phyloP scores from a whole-genome alignment of 2,329 filamentous ascomycete species.

The Epichloe brachyelytri region DNA sequence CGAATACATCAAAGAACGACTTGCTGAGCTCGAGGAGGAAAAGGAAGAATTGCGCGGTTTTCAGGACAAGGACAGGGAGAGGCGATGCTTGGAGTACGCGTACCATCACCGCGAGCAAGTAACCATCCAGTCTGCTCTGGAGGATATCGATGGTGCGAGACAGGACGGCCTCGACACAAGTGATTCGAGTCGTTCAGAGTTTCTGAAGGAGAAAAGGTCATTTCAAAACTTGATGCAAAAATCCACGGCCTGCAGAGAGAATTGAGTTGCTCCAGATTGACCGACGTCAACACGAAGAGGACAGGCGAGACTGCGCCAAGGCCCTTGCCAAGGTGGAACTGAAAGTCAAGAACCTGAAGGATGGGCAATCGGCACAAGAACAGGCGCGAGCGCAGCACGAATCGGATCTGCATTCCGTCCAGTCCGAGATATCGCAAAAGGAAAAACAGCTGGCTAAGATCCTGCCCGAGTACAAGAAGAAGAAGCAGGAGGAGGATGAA shows the following conservation, averaged over 20 bases:
- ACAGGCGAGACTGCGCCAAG: constrained; percentile 71
- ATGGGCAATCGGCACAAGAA: constrained; percentile 68
- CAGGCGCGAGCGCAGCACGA: constrained; percentile 60
- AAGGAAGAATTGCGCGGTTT: constrained; percentile 91
- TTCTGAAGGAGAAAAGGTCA: constrained; percentile 65
- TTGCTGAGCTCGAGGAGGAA: constrained; percentile 86
- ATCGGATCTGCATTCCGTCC: constrained; percentile 57
- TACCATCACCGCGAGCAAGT: constrained; percentile 84
- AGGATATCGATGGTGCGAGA: constrained; percentile 69
- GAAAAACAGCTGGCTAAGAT: constrained; percentile 64
- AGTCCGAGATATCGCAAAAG: constrained; percentile 59
- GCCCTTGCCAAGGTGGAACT: constrained; percentile 75
- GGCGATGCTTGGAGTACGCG: constrained; percentile 85
- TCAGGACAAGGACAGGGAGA: constrained; percentile 88
- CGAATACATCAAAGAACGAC: constrained; percentile 79
- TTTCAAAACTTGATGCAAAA: constrained; percentile 63
- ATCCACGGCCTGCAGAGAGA: constrained; percentile 72
- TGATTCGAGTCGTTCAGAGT: constrained; percentile 65
- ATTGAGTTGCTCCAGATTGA: constrained; percentile 74
- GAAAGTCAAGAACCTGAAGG: constrained; percentile 67
- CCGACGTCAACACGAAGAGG: constrained; percentile 75
- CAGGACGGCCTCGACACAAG: constrained; percentile 74
- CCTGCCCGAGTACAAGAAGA: constrained; percentile 62
- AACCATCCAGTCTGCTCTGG: constrained; percentile 62
- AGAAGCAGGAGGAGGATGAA: constrained; percentile 59